Evolutionary conservation across 352 stramenopile genomes (phyloP), one percentile per base, ranked within the genome.

Genomic region (Sclerospora graminicola): DNA sequence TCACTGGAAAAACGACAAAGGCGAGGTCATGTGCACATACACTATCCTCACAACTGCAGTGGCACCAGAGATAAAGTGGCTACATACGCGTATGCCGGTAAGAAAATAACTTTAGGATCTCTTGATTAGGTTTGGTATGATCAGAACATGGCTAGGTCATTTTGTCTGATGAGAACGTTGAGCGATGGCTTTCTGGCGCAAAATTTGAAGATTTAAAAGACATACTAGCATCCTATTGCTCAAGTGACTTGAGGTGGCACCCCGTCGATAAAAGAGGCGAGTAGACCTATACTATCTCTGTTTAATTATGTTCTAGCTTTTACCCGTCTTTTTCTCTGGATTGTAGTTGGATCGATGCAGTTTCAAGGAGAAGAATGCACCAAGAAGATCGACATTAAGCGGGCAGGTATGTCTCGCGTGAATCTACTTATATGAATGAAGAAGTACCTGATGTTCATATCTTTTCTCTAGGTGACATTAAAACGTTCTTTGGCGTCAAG

Each of bases 1-100:
- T 41, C 67, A 62, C n/a, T 91, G 77, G 80, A 58, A 49, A 42
- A 79, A 72, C 35, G 63, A 78, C 18, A 50, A 72, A 5, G 81
- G 82, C 23, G 70, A 88, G 4, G 29, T 57, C 34, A 80, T 90
- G 57, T 84, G 67, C 41, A 83, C 76, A 8, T 96, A 84, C 42
- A 90, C 82, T 3, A 90, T 96, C 15, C 60, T 96, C 14, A 96
- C 86, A 24, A 92, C 84, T 13, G 56, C 70, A 2, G 59, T 83
- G 10, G 51, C 79, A 4, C 50, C 81, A 1, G 59, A 79, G 28
- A 52, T 96, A 4, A 55, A 59, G 28, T 94, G 81, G 81, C 56
- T 96, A 40, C 86, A 96, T 57, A 82, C 76, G 5, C 73, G 84
- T 11, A 94, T 94, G 62, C 84, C 84, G 3, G 78, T 89, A 58